Base-by-base conservation (phyloP, 164 flowering plant genomes). In the Nelumbo lutea region DNA sequence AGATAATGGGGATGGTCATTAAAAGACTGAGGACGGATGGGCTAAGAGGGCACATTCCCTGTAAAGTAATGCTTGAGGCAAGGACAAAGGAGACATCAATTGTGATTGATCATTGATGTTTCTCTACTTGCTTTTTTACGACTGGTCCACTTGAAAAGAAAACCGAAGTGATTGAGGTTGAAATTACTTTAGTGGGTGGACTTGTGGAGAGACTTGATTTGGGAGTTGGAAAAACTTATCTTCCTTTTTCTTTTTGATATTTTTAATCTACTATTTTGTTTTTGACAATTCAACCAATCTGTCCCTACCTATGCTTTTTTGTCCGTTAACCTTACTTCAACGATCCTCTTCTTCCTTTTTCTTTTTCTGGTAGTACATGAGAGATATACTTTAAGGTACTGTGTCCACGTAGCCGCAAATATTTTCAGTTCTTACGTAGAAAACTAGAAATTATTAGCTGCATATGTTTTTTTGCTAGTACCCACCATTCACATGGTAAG, bases 11-110 rank as follows among this genome's bases (percentile, higher is more conserved):
- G 41, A 60, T 10, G 58, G 44, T 48, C 38, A 5, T 68, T 65
- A 6, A 60, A 52, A 59, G 61, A 40, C 6, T 60, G 65, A 45
- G 52, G 53, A 48, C 13, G 61, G 48, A 39, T 4, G 15, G 42
- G 48, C 8, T 6, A 47, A 44, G 43, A 27, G 70, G 72, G 45
- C 8, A 57, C 68, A 67, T n/a, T 41, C 70, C 59, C 67, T 66
- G 64, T 58, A 55, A 66, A 44, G 50, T 43, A 62, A 61, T 55
- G 55, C 39, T 66, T 61, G 62, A 14, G 48, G 51, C 61, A 65
- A 69, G 76, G 71, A 72, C 55, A 47, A 44, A 65, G 71, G 64
- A 62, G 76, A 72, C 79, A 72, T 38, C 6, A 48, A 59, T 56
- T 57, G 11, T 44, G 39, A 50, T 42, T 67, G 53, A 47, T 71